Conservation (phyloP, 148 eudicot genomes). For the Spergularia marina region DNA sequence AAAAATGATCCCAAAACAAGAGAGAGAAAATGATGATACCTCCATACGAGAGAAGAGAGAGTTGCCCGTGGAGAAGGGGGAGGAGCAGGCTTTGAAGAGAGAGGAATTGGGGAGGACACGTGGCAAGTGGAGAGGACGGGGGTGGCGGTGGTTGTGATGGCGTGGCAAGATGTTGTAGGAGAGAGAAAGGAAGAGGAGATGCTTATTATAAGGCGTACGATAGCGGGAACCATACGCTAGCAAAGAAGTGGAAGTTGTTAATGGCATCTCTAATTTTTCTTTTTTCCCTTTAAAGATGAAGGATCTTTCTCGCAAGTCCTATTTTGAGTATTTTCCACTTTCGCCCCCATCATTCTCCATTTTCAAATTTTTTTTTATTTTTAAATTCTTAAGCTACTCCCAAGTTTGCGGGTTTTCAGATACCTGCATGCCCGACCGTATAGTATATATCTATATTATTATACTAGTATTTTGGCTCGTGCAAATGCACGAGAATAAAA, state of each 20-base stretch:
- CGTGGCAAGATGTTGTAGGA: conserved; percentile 31
- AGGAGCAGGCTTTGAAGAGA: conserved; percentile 16
- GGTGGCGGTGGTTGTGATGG: conserved; percentile 2
- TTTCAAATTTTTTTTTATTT: too few species aligned
- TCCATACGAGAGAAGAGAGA: conserved; percentile 59
- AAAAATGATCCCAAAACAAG: background rate
- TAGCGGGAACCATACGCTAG: conserved; percentile 36
- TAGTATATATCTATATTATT: too few species aligned
- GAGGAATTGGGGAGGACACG: conserved; percentile 29
- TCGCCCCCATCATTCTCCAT: too few species aligned
- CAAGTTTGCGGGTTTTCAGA: too few species aligned
- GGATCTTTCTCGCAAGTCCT: conserved; percentile 7
- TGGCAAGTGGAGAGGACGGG: conserved; percentile 20
- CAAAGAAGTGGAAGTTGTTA: conserved; percentile 8
- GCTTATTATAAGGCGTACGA: conserved; percentile 30
- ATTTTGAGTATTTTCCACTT: background rate
- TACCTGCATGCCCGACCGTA: too few species aligned
- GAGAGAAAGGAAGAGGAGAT: conserved; percentile 18
- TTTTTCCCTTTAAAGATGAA: background rate
- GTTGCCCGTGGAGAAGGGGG: conserved; percentile 48
- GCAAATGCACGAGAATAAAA: too few species aligned
- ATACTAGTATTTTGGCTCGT: too few species aligned
- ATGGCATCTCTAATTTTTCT: conserved; percentile 23
- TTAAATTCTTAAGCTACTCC: too few species aligned
- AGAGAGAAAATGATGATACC: conserved; percentile 32